Conservation (phyloP, 1,139 yeast genomes). For the Arxiozyma telluris region DNA sequence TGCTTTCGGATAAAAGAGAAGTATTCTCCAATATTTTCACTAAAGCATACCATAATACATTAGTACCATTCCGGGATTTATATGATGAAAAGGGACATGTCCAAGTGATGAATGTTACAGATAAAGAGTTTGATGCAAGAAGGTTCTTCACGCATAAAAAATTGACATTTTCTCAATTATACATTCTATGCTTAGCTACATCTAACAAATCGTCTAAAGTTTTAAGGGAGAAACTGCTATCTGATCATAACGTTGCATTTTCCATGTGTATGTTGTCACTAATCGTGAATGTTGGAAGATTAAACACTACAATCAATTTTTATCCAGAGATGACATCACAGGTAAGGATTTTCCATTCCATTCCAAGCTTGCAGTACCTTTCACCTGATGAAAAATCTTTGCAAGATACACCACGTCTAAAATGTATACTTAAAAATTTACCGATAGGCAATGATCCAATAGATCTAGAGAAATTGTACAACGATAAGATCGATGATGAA, state of each 20-base stretch:
- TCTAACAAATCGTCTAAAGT: conserved; percentile 79
- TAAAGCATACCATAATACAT: conserved; percentile 14
- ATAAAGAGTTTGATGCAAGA: conserved; percentile 26
- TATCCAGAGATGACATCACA: conserved; percentile 97
- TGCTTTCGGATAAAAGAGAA: conserved; percentile 54
- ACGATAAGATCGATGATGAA: conserved; percentile 1
- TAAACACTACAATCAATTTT: conserved; percentile 91
- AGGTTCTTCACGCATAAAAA: conserved; percentile 37
- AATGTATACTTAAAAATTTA: conserved; percentile 72
- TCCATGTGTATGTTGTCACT: conserved; percentile 78
- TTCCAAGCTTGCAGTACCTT: conserved; percentile 77
- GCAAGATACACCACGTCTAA: conserved; percentile 91
- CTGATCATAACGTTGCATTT: conserved; percentile 54
- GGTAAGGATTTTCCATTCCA: conserved; percentile 82
- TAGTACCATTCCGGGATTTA: conserved; percentile 13
- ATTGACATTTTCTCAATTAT: conserved; percentile 76
- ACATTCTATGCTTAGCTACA: conserved; percentile 72
- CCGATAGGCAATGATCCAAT: conserved; percentile 40
- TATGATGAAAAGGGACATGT: conserved; percentile 9
- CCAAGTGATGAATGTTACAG: conserved; percentile 27
- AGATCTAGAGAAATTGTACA: conserved; percentile 42
- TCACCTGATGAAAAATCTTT: conserved; percentile 59
- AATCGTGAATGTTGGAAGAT: conserved; percentile 82
- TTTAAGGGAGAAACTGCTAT: conserved; percentile 63
- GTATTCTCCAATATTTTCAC: conserved; percentile 61